Percentiles rank a stretch among this genome's conserved stretches.
Evolutionary conservation across 768 basidiomycete species (phyloP).

Genomic region (Pleurotus tuber-regium): DNA sequence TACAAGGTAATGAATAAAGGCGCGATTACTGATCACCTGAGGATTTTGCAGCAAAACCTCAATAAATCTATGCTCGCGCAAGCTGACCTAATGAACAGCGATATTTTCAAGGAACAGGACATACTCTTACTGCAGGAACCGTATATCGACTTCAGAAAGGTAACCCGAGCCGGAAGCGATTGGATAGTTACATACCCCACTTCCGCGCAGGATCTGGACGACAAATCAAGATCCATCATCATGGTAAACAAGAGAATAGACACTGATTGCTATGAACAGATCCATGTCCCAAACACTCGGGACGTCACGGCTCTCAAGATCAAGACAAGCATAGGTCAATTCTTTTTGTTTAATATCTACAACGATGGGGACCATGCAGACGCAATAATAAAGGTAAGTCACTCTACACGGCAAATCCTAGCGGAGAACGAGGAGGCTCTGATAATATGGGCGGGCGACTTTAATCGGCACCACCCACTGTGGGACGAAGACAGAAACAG

Average conservation of each 20-base stretch:
- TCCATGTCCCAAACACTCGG: constrained; percentile 17
- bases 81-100: constrained; percentile 7
- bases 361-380: constrained; percentile 16
- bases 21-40: no score
- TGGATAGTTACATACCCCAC: background rate
- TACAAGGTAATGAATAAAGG: no score
- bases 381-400: no score
- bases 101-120: constrained; percentile 15
- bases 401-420: background rate
- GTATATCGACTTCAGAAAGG: constrained; percentile 16
- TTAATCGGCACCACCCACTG: constrained; percentile 38
- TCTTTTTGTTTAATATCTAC: constrained; percentile 27
- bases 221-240: constrained; percentile 16
- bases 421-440: background rate
- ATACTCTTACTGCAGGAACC: constrained; percentile 31
- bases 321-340: constrained; percentile 2
- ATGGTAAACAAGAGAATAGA: constrained; percentile 19
- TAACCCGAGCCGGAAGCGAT: background rate
- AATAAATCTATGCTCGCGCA: constrained; percentile 21
- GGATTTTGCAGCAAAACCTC: constrained; percentile 25
- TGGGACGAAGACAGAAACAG: constrained; percentile 33
- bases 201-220: background rate
- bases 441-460: constrained; percentile 35
- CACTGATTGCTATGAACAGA: constrained; percentile 17
- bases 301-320: constrained; percentile 27